Base-by-base conservation (phyloP, 352 stramenopile genomes). In the Phytopythium helicoides region DNA sequence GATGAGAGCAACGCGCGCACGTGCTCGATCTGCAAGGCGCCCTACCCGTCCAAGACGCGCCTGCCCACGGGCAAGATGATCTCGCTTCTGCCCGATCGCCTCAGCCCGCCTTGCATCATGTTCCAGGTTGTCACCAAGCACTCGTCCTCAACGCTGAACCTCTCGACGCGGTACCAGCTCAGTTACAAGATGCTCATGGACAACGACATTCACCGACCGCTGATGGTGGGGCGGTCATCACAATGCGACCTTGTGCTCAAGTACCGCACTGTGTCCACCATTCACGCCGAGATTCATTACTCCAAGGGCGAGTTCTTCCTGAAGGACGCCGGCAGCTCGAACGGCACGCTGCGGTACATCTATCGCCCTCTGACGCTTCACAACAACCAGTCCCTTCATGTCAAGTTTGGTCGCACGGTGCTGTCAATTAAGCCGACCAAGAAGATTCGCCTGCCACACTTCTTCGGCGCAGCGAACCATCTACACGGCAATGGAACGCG, bases 191-290 rank as follows among this genome's bases (percentile, higher is more conserved):
- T 95, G 66, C 67, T 98, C 14, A 81, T 98, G 62, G 94, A 89
- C 51, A 97, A 92, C 66, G 67, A 97, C 86, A 89, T 95, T 68
- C 62, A 87, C 66, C 73, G 95, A 60, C 75, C 88, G 38, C 76
- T 98, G 9, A 93, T 97, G 64, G 79, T 98, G 14, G 94, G 94
- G 6, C 86, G 94, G 11, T 98, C 91, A 52, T 97, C 91, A 26
- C 89, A 94, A 63, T 97, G 88, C 60, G 92, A 98, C 55, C 82
- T 98, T 54, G 90, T 98, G 44, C 77, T 98, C 21, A 96, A 98
- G 68, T 98, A 98, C 73, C 84, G 92, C 45, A 98, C 94, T 14
- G 92, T 98, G 18, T 97, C 87, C 18, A 96, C 92, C 25, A 95
- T 97, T 48, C 94, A 98, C 60, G 92, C 94, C 1, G 85, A 95